Evolutionary conservation across 2,329 filamentous ascomycete genomes (phyloP), one percentile per base, ranked within the genome.

Genomic region (Curvularia hawaiiensis): DNA sequence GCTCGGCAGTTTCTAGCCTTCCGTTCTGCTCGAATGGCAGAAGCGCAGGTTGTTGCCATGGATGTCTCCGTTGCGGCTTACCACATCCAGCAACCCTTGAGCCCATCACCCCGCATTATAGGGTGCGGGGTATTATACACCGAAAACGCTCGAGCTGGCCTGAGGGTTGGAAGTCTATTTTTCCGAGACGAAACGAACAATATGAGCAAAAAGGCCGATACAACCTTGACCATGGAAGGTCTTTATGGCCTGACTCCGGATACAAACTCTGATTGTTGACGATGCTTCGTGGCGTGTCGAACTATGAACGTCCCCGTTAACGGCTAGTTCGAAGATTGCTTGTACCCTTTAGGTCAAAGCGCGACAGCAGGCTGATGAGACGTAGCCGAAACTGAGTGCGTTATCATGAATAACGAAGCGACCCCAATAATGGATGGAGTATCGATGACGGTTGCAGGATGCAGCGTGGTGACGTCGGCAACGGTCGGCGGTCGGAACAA

Each of bases 101-200:
- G 60, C 44, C 47, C 50, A 68, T 66, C 64, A 63, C 68, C 67
- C 68, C 64, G 64, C 64, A 65, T 49, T 16, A 11, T 20, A 20
- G 39, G 53, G 54, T 60, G 64, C 62, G 64, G 66, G 64, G 64
- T 64, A 67, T 46, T 16, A 39, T 26, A 30, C 52, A 40, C 33
- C 18, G 35, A 20, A 20, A 33, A 16, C 40, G 43, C n/a, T 50
- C 9, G 51, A 28, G 35, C n/a, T 20, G 35, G n/a, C 41, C 45
- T 45, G 24, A 16, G 45, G 10, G 16, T 16, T 45, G 30, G 26
- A 9, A 9, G 4, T 3, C 10, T 2, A 22, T 45, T 54, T 40
- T 38, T 22, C 48, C 51, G 2, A 31, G 24, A 24, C 16, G 22
- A 39, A 22, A 31, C 30, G 4, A 39, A 6, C 16, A n/a, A 20